phyloP scores from a whole-genome alignment of 2,329 filamentous ascomycete genomes.

The Bipolaris zeicola region DNA sequence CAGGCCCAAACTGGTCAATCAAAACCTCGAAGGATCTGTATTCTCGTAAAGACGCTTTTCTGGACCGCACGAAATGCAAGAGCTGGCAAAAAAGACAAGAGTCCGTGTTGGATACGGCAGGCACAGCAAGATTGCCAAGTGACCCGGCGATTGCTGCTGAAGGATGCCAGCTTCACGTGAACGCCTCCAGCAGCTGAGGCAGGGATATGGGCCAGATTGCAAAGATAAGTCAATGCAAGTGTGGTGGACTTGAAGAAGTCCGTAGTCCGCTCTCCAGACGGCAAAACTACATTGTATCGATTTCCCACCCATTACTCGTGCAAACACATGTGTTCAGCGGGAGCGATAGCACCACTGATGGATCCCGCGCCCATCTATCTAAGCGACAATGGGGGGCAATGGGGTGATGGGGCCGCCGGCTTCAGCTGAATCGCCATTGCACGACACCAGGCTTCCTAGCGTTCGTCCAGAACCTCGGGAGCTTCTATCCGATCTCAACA shows the following conservation, averaged over 20 bases:
- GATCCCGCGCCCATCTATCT: not conserved
- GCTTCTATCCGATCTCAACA: not conserved
- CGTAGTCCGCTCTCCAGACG: not conserved
- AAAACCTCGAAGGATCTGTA: conserved; percentile 5
- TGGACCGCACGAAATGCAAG: not conserved
- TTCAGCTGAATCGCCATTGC: not conserved
- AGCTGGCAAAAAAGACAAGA: not conserved
- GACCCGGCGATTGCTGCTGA: not conserved
- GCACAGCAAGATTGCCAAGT: not conserved
- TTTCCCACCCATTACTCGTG: conserved; percentile 2
- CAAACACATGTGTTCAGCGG: not conserved
- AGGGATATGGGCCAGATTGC: not conserved
- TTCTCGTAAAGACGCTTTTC: not conserved
- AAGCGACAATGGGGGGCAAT: not conserved
- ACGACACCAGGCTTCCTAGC: not conserved
- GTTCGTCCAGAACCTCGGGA: not conserved
- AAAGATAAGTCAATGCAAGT: not conserved
- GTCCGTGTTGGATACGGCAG: not conserved
- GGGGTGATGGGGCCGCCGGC: not conserved
- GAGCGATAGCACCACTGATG: not conserved
- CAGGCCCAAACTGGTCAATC: not conserved
- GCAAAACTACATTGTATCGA: not conserved
- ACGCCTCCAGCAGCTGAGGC: not conserved
- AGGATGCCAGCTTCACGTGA: not conserved
- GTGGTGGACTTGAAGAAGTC: not conserved